Evolutionary conservation across 176 grass and related monocot species (phyloP).

Genomic region (Ananas comosus): DNA sequence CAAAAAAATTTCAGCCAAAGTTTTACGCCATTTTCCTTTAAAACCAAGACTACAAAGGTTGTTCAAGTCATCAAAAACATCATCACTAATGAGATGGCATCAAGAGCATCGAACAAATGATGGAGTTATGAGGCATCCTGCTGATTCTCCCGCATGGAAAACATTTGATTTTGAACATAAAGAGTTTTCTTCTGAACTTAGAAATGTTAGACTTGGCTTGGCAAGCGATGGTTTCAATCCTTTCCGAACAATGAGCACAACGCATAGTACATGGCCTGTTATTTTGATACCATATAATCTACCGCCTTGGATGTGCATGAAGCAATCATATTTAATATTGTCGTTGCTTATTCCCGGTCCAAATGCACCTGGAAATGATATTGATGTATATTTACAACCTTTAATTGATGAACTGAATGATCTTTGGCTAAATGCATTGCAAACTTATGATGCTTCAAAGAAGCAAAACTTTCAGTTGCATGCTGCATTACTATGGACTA

Average conservation of each 20-base stretch:
- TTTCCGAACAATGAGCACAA: neutral
- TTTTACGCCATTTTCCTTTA: constrained; percentile 31
- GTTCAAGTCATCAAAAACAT: constrained; percentile 4
- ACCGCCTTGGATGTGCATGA: neutral
- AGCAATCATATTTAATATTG: neutral
- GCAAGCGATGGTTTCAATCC: neutral
- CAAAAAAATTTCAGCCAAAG: neutral
- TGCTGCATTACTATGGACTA: constrained; percentile 24
- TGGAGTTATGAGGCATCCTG: neutral
- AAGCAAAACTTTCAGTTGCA: neutral
- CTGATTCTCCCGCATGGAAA: neutral
- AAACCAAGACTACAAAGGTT: constrained; percentile 18
- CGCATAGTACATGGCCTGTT: constrained; percentile 18
- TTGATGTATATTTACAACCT: neutral
- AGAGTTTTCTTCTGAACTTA: neutral
- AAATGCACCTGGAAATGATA: neutral
- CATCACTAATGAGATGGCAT: constrained; percentile 6
- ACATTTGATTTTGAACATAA: neutral
- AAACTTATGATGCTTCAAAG: constrained; percentile 15
- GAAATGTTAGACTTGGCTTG: neutral
- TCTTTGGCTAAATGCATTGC: neutral
- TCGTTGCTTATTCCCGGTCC: neutral
- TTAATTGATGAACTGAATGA: neutral
- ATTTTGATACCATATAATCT: constrained; percentile 17
- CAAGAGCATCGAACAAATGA: constrained; percentile 15